phyloP scores from a whole-genome alignment of 768 basidiomycete species.

The Tulasnella sp. region DNA sequence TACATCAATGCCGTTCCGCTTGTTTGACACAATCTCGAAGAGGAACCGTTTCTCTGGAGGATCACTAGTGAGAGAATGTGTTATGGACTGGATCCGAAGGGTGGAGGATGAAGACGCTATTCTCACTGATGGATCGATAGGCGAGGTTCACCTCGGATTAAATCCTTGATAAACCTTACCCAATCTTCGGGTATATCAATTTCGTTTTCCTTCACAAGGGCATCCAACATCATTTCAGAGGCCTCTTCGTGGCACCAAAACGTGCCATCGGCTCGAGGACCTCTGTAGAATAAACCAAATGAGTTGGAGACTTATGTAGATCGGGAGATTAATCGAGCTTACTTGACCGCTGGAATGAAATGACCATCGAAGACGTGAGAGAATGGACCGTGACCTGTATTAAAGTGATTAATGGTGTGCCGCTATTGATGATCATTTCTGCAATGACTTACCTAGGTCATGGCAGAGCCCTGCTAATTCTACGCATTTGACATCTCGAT shows the following conservation, averaged over 20 bases:
- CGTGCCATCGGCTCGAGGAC: no score
- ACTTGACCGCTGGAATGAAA: constrained; percentile 59
- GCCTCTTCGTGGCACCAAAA: constrained; percentile 68
- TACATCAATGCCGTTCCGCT: constrained; percentile 68
- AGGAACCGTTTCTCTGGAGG: constrained; percentile 52
- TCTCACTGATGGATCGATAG: constrained; percentile 6
- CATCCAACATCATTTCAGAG: constrained; percentile 71
- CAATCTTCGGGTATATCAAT: constrained; percentile 40
- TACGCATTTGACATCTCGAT: constrained; percentile 67
- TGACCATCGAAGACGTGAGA: constrained; percentile 67
- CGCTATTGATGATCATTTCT: no score
- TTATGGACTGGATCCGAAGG: neutral
- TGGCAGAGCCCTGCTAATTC: constrained; percentile 72
- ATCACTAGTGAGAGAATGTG: neutral
- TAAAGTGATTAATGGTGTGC: neutral
- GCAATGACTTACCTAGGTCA: constrained; percentile 42
- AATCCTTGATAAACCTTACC: constrained; percentile 52
- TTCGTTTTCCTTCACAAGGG: constrained; percentile 43
- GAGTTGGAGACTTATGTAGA: no score
- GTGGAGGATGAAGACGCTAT: no score
- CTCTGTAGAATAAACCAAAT: neutral
- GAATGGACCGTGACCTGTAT: constrained; percentile 64
- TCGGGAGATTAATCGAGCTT: constrained; percentile 22
- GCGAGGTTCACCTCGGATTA: constrained; percentile 50
- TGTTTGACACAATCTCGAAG: constrained; percentile 76